These are phyloP conservation scores for Gymnopilus junonius DNA, from an alignment of 768 basidiomycete species.

Conservation along the genomic window DNA sequence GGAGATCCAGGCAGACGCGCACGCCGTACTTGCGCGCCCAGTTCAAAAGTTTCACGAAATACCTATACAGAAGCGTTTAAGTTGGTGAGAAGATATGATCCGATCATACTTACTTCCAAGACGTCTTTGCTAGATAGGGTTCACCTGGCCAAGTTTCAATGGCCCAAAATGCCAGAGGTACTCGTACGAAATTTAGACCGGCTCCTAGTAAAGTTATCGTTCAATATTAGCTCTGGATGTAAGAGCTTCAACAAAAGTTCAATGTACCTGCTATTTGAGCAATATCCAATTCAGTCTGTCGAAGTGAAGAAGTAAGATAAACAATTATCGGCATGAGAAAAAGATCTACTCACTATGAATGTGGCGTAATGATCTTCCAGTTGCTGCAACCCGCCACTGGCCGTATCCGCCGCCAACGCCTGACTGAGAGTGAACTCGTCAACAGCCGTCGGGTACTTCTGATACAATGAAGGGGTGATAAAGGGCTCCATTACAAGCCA, in stretches of 20 bases:
- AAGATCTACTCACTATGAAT: slow-evolving; percentile 65
- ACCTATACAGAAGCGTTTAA: slow-evolving; percentile 37
- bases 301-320: neutral
- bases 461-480: slow-evolving; percentile 65
- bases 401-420: slow-evolving; percentile 66
- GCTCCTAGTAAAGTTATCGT: slow-evolving; percentile 42
- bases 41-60: slow-evolving; percentile 71
- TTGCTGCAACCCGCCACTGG: slow-evolving; percentile 59
- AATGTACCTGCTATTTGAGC: slow-evolving; percentile 72
- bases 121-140: slow-evolving; percentile 74
- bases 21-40: slow-evolving; percentile 93
- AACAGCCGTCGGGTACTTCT: slow-evolving; percentile 55
- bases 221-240: neutral
- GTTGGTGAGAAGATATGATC: neutral
- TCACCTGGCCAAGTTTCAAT: slow-evolving; percentile 77
- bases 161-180: slow-evolving; percentile 88
- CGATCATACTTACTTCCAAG: slow-evolving; percentile 63
- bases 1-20: slow-evolving; percentile 79
- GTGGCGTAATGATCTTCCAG: slow-evolving; percentile 80
- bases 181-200: slow-evolving; percentile 82
- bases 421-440: slow-evolving; percentile 74
- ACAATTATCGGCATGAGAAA: neutral
- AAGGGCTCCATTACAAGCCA: slow-evolving; percentile 79
- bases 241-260: neutral
- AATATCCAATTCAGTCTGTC: slow-evolving; percentile 83